Conservation (phyloP, 2,329 filamentous ascomycete genomes). For the Aspergillus sp. region DNA sequence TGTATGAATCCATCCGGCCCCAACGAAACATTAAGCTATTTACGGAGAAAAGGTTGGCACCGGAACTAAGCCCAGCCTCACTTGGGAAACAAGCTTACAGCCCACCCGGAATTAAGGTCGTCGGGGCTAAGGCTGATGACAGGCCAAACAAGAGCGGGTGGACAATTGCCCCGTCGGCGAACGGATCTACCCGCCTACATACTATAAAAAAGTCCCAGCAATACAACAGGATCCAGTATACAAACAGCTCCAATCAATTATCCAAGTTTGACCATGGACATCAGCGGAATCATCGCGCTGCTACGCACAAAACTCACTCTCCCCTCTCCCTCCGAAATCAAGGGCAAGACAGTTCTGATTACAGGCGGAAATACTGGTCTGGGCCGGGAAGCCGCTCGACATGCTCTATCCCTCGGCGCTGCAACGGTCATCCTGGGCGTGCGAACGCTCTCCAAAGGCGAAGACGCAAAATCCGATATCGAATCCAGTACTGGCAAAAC, state of each 20-base stretch:
- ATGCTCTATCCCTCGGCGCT: constrained; percentile 42
- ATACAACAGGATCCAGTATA: not conserved
- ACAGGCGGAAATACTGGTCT: constrained; percentile 26
- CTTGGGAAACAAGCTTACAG: too few species aligned
- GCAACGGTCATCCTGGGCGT: constrained; percentile 47
- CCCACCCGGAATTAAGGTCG: too few species aligned
- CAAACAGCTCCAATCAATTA: not conserved
- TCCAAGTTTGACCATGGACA: not conserved
- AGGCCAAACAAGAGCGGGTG: not conserved
- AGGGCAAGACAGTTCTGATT: constrained; percentile 13
- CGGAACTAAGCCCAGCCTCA: too few species aligned
- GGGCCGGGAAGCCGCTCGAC: constrained; percentile 49
- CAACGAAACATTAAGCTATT: too few species aligned
- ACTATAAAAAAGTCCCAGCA: not conserved
- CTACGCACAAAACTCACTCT: constrained; percentile 1
- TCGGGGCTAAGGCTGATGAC: too few species aligned
- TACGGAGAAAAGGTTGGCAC: too few species aligned
- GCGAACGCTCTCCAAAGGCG: constrained; percentile 44
- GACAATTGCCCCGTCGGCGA: not conserved
- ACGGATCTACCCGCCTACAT: not conserved
- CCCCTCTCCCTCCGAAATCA: not conserved
- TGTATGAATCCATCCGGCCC: too few species aligned
- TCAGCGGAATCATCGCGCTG: constrained; percentile 1
- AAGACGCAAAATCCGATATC: constrained; percentile 45
- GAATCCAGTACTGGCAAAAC: constrained; percentile 22